phyloP scores from a whole-genome alignment of 352 stramenopile species.

The Poterioochromonas sp. region DNA sequence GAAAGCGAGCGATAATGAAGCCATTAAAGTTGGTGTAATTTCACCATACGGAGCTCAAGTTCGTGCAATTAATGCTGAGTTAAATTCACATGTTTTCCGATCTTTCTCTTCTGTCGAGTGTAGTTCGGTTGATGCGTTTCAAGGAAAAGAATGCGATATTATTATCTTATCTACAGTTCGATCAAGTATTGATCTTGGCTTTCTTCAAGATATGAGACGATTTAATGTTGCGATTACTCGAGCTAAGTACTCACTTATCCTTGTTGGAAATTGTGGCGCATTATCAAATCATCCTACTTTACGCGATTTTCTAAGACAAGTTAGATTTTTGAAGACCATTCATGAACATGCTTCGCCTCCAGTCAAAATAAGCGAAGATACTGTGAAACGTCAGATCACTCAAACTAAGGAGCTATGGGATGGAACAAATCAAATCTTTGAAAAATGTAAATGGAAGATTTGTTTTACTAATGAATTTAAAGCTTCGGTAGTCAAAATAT shows the following conservation, averaged over 20 bases:
- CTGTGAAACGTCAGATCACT: too few species aligned
- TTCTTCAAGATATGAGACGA: constrained; percentile 90
- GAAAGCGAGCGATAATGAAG: not conserved
- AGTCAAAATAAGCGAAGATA: too few species aligned
- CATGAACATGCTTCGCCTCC: too few species aligned
- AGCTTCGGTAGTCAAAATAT: not conserved
- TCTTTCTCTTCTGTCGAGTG: not conserved
- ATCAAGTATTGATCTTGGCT: constrained; percentile 82
- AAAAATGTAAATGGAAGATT: too few species aligned
- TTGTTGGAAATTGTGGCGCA: constrained; percentile 98
- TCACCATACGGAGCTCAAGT: constrained; percentile 95
- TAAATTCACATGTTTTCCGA: constrained; percentile 40
- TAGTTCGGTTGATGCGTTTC: not conserved
- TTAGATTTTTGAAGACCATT: too few species aligned
- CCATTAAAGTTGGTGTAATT: constrained; percentile 75
- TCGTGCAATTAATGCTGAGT: constrained; percentile 23
- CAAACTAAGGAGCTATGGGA: too few species aligned
- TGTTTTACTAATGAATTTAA: too few species aligned
- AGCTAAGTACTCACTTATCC: constrained; percentile 93
- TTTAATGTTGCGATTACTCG: constrained; percentile 97
- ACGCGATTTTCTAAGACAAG: too few species aligned
- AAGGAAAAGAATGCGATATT: constrained; percentile 95
- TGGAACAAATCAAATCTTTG: too few species aligned
- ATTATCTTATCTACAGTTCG: constrained; percentile 93
- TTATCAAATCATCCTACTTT: too few species aligned